Evolutionary conservation across 2,329 filamentous ascomycete species (phyloP).

Genomic region (Alternaria infectoria): DNA sequence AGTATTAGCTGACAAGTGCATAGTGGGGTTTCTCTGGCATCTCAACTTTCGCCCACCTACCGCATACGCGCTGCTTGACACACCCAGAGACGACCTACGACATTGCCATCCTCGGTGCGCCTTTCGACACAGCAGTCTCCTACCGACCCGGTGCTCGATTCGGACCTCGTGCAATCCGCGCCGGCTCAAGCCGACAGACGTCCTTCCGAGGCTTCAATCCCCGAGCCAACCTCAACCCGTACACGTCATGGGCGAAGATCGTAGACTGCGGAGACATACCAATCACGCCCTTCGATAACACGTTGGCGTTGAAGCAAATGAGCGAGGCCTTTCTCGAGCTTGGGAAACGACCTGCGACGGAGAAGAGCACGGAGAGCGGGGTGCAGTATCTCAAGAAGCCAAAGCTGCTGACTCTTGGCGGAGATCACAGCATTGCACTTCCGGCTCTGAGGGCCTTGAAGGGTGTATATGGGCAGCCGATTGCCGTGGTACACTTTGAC

Average conservation of each 20-base stretch:
- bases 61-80: slow-evolving; percentile 56
- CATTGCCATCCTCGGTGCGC: slow-evolving; percentile 57
- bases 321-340: slow-evolving; percentile 78
- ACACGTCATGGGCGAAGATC: slow-evolving; percentile 76
- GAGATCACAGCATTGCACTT: slow-evolving; percentile 59
- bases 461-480: slow-evolving; percentile 51
- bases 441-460: slow-evolving; percentile 59
- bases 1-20: slow-evolving; percentile 11
- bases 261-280: slow-evolving; percentile 93
- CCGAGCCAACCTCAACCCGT: slow-evolving; percentile 82
- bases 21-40: slow-evolving; percentile 75
- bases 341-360: slow-evolving; percentile 52
- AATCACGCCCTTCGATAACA: slow-evolving; percentile 85
- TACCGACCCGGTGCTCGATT: slow-evolving; percentile 66
- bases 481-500: slow-evolving; percentile 60
- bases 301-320: slow-evolving; percentile 82
- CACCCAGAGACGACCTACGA: slow-evolving; percentile 53
- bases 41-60: slow-evolving; percentile 59
- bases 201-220: slow-evolving; percentile 82
- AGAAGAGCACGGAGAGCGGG: slow-evolving; percentile 45
- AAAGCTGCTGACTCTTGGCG: slow-evolving; percentile 57
- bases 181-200: slow-evolving; percentile 81
- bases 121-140: slow-evolving; percentile 58
- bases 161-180: slow-evolving; percentile 84
- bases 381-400: slow-evolving; percentile 52